A percentile compares a stretch with the other conserved stretches of the same genome.
phyloP scores from a whole-genome alignment of 495 filamentous ascomycete species.

The Echria macrotheca region DNA sequence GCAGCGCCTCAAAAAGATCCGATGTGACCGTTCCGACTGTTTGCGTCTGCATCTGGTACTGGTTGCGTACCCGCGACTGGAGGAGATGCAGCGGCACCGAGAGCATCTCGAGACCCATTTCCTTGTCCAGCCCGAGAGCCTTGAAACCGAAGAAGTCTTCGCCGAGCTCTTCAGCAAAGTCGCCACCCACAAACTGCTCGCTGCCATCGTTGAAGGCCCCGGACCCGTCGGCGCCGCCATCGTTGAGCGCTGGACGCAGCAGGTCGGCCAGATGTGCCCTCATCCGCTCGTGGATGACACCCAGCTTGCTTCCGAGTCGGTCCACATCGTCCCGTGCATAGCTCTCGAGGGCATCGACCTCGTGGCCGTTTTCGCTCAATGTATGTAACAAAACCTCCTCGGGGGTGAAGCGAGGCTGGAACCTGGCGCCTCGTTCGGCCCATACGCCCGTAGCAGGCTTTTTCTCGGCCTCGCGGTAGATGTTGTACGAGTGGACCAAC shows the following conservation, averaged over 20 bases:
- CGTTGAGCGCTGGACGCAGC: conserved; percentile 75
- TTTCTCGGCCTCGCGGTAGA: conserved; percentile 78
- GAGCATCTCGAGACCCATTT: conserved; percentile 77
- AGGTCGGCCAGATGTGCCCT: conserved; percentile 84
- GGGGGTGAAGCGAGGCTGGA: conserved; percentile 62
- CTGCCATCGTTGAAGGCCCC: conserved; percentile 92
- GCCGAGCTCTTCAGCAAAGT: conserved; percentile 94
- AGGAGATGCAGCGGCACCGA: conserved; percentile 92
- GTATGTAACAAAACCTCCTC: conserved; percentile 88
- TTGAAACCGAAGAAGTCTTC: conserved; percentile 99
- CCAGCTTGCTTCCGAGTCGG: conserved; percentile 74
- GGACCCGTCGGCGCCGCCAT: conserved; percentile 76
- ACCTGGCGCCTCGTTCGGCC: conserved; percentile 39
- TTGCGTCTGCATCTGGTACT: conserved; percentile 70
- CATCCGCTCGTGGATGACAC: conserved; percentile 85
- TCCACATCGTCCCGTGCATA: conserved; percentile 96
- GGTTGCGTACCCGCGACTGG: conserved; percentile 80
- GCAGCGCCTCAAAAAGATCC: conserved; percentile 64
- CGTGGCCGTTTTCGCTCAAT: conserved; percentile 71
- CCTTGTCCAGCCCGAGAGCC: conserved; percentile 83
- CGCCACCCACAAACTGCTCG: conserved; percentile 93
- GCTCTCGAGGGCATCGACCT: conserved; percentile 73
- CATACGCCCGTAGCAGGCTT: conserved; percentile 39
- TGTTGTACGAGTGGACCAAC: conserved; percentile 67
- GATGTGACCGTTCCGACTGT: conserved; percentile 45